Evolutionary conservation across 2,329 filamentous ascomycete species (phyloP), one percentile per base, ranked within the genome.

Genomic region (Coleophoma crateriformis): DNA sequence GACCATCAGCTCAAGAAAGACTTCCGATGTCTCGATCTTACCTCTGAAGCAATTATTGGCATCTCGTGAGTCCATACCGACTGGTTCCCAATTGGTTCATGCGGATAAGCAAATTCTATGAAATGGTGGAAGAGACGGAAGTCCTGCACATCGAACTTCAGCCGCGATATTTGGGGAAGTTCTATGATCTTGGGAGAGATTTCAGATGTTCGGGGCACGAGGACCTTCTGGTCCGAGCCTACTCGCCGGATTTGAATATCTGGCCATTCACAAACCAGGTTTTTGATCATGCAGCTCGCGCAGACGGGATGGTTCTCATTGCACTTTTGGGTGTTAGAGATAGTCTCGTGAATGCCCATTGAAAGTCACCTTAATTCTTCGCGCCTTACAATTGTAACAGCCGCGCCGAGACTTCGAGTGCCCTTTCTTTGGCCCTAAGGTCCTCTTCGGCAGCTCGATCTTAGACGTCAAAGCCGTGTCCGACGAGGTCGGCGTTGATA

Each of bases 81-180:
- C 56, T 87, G 81, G 55, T 83, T 82, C 42, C 80, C 82, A 15
- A 85, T 65, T 0, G 84, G 83, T 32, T 87, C 74, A 62, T 82
- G 78, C 2, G 83, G 84, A 57, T 81, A 81, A 54, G 79, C 82
- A 32, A 73, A 69, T 22, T 77, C 67, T 14, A 86, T 67, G 56
- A 86, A 86, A 62, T 86, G 79, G 61, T 86, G 81, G 58, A 86
- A 86, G 63, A 85, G 76, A 39, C 82, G 77, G 79, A 87, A 85
- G 58, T 86, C 83, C 48, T 81, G 75, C 46, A 81, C 60, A 49
- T 73, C 80, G 61, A 83, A 83, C 76, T 66, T 13, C 73, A 78
- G 41, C 76, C 70, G 56, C 33, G 73, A 47, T 76, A 67, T 52
- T 76, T 50, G 48, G 14, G 38, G 48, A 42, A 43, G 38, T 20